Evolutionary conservation across 2,329 filamentous ascomycete species (phyloP), one percentile per base, ranked within the genome.

Genomic region (Mollisiaceae sp.): DNA sequence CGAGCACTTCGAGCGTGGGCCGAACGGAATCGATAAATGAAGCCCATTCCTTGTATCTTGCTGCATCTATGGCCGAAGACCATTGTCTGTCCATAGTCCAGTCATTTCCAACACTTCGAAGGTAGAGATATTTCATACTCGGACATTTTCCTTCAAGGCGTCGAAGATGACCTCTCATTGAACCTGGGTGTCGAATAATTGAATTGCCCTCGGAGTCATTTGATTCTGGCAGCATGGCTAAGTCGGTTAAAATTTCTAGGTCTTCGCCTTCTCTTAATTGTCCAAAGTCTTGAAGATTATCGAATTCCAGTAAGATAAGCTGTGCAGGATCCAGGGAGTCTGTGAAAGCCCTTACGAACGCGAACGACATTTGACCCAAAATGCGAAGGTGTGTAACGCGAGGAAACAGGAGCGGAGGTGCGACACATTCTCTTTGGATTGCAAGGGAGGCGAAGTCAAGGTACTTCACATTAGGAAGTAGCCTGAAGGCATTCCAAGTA

Each of bases 31-130:
- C 15, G 36, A 61, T 43, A 20, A 61, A 61, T 2, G 59, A 43
- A 2, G 59, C 59, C 59, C 47, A 61, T 15, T 61, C 59, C 8
- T 61, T 12, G 15, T 61, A 61, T 9, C 59, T 36, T 14, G n/a
- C 59, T 36, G 50, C 59, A 55, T 61, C 59, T 0, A 43, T 15
- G 12, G 12, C 15, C 32, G 59, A 47, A 1, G 59, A 55, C 59
- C 59, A 61, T 39, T n/a, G 50, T 8, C 1, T 4, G n/a, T 61
- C 38, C 5, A 22, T 11, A 4, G 11, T 18, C 4, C 52, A 12
- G n/a, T 61, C 59, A n/a, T 61, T 41, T 36, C 59, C 59, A 24
- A 61, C 59, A 14, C 59, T 61, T 3, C 59, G 59, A 55, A 61
- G 47, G 8, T 1, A 41, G 2, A 61, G 22, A 6, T 15, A n/a